A percentile compares a stretch with the other conserved stretches of the same genome.
Evolutionary conservation across 768 basidiomycete genomes (phyloP).

Genomic region (Kwoniella bestiolae): DNA sequence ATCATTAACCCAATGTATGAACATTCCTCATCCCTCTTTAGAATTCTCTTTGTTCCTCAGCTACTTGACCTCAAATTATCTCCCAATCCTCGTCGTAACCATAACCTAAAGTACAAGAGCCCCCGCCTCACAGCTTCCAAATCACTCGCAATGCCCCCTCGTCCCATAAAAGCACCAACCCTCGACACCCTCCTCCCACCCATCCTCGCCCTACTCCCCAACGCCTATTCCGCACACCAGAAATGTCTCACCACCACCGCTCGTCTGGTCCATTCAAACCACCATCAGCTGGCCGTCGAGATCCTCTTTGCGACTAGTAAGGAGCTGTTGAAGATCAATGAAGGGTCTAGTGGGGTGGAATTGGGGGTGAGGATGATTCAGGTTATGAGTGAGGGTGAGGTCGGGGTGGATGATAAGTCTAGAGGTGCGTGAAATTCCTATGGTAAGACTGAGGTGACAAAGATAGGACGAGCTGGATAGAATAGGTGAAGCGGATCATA

Average conservation of each 20-base stretch:
- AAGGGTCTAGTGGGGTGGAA: slow-evolving; percentile 89
- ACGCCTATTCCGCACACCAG: slow-evolving; percentile 90
- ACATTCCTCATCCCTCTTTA: neutral
- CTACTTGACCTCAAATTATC: neutral
- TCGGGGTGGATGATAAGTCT: slow-evolving; percentile 73
- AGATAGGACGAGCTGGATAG: too few species aligned
- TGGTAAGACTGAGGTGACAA: too few species aligned
- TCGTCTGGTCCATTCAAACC: slow-evolving; percentile 63
- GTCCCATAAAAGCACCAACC: slow-evolving; percentile 37
- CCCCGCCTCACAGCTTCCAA: neutral
- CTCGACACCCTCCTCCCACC: slow-evolving; percentile 51
- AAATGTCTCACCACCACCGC: slow-evolving; percentile 95
- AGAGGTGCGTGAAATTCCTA: slow-evolving; percentile 71
- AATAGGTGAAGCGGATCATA: too few species aligned
- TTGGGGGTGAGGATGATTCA: slow-evolving; percentile 77
- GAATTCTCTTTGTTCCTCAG: neutral
- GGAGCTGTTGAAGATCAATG: slow-evolving; percentile 83
- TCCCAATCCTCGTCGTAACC: neutral
- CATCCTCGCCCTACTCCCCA: slow-evolving; percentile 61
- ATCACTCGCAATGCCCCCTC: slow-evolving; percentile 47
- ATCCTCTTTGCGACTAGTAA: slow-evolving; percentile 88
- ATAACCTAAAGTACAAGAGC: too few species aligned
- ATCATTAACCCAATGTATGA: too few species aligned
- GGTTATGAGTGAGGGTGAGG: slow-evolving; percentile 76
- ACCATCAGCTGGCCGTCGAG: slow-evolving; percentile 85